phyloP scores from a whole-genome alignment of 164 flowering plant genomes.

The Amborella trichopoda region DNA sequence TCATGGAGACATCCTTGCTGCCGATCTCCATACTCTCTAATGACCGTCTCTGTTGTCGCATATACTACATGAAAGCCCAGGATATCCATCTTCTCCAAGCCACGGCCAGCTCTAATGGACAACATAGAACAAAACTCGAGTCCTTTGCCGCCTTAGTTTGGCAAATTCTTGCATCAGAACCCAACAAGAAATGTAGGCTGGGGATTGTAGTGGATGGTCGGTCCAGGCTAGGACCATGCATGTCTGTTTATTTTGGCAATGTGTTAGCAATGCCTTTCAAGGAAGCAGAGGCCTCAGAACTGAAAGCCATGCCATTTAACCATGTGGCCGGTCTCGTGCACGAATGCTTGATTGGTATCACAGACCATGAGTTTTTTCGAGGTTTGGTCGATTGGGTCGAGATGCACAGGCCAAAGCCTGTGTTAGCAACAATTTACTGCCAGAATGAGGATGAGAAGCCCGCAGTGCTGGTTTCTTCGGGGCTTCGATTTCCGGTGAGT shows the following conservation, averaged over 20 bases:
- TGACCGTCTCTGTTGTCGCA: constrained; percentile 7
- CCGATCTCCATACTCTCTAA: neutral
- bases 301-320: constrained; percentile 12
- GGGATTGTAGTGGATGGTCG: constrained; percentile 14
- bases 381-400: constrained; percentile 27
- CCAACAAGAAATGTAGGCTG: too few species aligned
- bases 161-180: constrained; percentile 7
- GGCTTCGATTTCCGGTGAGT: constrained; percentile 17
- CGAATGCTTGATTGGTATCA: constrained; percentile 6
- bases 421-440: constrained; percentile 16
- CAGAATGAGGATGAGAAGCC: constrained; percentile 16
- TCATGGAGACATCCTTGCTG: constrained; percentile 3
- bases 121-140: constrained; percentile 7
- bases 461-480: constrained; percentile 25
- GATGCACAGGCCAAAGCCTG: constrained; percentile 18
- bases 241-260: constrained; percentile 24
- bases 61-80: constrained; percentile 4
- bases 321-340: constrained; percentile 18
- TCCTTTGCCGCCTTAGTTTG: constrained; percentile 7
- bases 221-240: constrained; percentile 1
- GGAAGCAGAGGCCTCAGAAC: constrained; percentile 3
- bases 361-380: constrained; percentile 22
- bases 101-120: neutral
- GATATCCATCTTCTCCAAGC: constrained; percentile 4
- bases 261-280: constrained; percentile 25